Evolutionary conservation across 495 filamentous ascomycete genomes (phyloP), one percentile per base, ranked within the genome.

Genomic region (Rhypophila decipiens): DNA sequence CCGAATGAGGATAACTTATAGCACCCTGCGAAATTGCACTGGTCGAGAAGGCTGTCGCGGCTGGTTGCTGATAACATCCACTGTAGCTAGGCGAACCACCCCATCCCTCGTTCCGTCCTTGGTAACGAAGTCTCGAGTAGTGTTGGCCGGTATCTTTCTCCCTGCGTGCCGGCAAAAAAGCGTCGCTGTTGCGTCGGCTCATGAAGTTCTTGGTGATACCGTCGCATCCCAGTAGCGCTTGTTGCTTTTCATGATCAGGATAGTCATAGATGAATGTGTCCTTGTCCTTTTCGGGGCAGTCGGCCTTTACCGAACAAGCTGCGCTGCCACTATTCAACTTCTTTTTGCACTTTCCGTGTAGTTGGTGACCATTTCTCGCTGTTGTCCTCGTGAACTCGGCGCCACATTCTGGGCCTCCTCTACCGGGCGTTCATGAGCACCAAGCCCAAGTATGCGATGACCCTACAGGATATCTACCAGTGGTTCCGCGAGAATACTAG

Each of bases 401-500:
- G n/a, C n/a, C n/a, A n/a, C n/a, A n/a, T n/a, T n/a, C n/a, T n/a
- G n/a, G n/a, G n/a, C n/a, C 75, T 96, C 12, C 89, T 98, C 48
- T 85, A 82, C 57, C 66, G 72, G 21, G 89, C 90, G 1, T 79
- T 98, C 41, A 76, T 79, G 52, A 64, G 65, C 76, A 76, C 40
- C 74, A 19, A 73, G 0, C 74, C 80, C 0, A 71, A 68, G 7
- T 76, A 84, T 46, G 82, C 74, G 37, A 84, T 96, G 75, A 76
- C 86, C 2, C 75, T 98, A 4, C 82, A 88, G 55, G 84, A 91
- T 21, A 87, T 98, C 47, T 98, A 98, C 62, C 69, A 79, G 20
- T 98, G 93, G 87, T 95, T 97, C 58, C 74, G 78, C 21, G 72
- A 83, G 17, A 85, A 95, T 53, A 95, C 88, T 1, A 75, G 78